phyloP scores from a whole-genome alignment of 2,329 filamentous ascomycete species.

The Ceratocystis variospora region DNA sequence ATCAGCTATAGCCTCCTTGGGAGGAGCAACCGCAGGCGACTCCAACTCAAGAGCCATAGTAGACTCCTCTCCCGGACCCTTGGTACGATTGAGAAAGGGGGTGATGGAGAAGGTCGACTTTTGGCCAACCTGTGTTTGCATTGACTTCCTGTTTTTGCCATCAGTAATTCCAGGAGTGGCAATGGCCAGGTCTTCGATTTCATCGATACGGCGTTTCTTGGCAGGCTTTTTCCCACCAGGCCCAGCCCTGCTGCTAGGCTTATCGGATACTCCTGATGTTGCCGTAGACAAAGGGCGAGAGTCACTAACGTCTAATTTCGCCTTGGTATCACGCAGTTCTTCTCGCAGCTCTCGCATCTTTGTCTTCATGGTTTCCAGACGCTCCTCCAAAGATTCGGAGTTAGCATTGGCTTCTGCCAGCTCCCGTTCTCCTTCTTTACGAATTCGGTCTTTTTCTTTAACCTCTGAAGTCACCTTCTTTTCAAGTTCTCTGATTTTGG shows the following conservation, averaged over 20 bases:
- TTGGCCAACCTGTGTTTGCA: slow-evolving; percentile 49
- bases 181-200: slow-evolving; percentile 35
- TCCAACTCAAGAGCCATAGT: slow-evolving; percentile 12
- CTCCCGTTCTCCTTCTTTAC: slow-evolving; percentile 38
- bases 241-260: slow-evolving; percentile 25
- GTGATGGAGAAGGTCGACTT: slow-evolving; percentile 92
- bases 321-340: slow-evolving; percentile 29
- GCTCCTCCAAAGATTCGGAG: slow-evolving; percentile 53
- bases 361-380: slow-evolving; percentile 52
- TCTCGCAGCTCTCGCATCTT: slow-evolving; percentile 54
- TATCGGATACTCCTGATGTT: slow-evolving; percentile 18
- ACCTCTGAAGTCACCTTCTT: slow-evolving; percentile 30
- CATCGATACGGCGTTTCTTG: slow-evolving; percentile 35
- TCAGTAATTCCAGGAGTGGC: slow-evolving; percentile 33
- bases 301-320: slow-evolving; percentile 30
- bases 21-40: slow-evolving; percentile 6
- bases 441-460: slow-evolving; percentile 34
- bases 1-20: neutral
- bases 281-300: slow-evolving; percentile 11
- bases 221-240: slow-evolving; percentile 26
- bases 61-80: slow-evolving; percentile 30
- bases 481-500: slow-evolving; percentile 22
- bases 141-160: slow-evolving; percentile 43
- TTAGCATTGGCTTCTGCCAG: slow-evolving; percentile 47
- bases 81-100: slow-evolving; percentile 72